Base-by-base conservation (phyloP, 2,329 filamentous ascomycete species). In the Aspergillus sp. region DNA sequence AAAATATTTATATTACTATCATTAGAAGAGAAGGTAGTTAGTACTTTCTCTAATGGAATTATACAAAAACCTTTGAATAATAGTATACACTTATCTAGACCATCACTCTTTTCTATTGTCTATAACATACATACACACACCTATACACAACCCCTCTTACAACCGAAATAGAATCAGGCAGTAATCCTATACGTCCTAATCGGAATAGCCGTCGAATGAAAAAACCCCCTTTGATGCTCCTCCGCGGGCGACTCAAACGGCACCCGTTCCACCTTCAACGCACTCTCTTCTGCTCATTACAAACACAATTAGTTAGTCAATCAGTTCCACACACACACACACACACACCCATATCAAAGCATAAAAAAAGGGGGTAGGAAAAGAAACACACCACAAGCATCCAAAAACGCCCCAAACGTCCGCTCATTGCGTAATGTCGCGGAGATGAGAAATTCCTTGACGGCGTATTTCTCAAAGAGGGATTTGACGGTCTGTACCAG, bases 351-450 rank as follows among this genome's bases (percentile, higher is more conserved):
- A n/a, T n/a, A n/a, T n/a, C n/a, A n/a, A n/a, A n/a, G n/a, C n/a
- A n/a, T n/a, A n/a, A n/a, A n/a, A n/a, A n/a, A n/a, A n/a, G n/a
- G n/a, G n/a, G n/a, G n/a, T n/a, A n/a, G n/a, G 8, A 27, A 13
- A 7, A 21, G 7, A 13, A 5, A 36, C 4, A 36, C 30, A 88
- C 86, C 75, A 73, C 86, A 88, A 58, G 81, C 82, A 59, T 81
- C 75, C 65, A 81, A 70, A 68, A 89, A 88, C 25, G 79, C 76
- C 65, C 83, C 78, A 71, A 88, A 88, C 0, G 86, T 89, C 55
- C 86, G 77, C 58, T 82, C 78, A 61, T 88, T 89, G 58, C 87
- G 82, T 57, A 89, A 79, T 0, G 86, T 86, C 13, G 84, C 83
- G 3, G 86, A 81, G 62, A 89, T 84, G 58, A 89, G 74, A 49